Conservation (phyloP, 2,329 filamentous ascomycete species). For the Dactylellina haptotyla region DNA sequence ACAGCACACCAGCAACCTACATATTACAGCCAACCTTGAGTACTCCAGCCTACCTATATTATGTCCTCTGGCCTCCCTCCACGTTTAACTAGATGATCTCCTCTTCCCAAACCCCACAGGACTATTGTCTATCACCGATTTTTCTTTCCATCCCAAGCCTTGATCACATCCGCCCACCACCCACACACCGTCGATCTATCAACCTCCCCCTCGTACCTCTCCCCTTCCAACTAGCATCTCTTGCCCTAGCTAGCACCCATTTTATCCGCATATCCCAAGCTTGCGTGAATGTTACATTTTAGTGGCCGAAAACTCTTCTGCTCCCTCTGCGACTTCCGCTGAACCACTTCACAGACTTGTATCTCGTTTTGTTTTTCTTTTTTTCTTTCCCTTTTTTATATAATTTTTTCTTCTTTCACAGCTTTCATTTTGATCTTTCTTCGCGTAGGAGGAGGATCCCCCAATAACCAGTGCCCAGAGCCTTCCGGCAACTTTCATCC, state of each 20-base stretch:
- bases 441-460: slow-evolving; percentile 37
- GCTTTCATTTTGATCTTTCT: slow-evolving; percentile 22
- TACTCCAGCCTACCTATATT: slow-evolving; percentile 23
- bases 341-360: slow-evolving; percentile 11
- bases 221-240: slow-evolving; percentile 16
- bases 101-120: slow-evolving; percentile 50
- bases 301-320: slow-evolving; percentile 53
- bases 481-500: slow-evolving; percentile 50
- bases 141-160: slow-evolving; percentile 33
- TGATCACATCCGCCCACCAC: slow-evolving; percentile 20
- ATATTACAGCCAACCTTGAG: no score
- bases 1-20: background rate
- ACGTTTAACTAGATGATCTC: slow-evolving; percentile 44
- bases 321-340: slow-evolving; percentile 54
- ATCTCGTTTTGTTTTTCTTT: slow-evolving; percentile 20
- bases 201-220: slow-evolving; percentile 1
- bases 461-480: slow-evolving; percentile 31
- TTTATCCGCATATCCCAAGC: slow-evolving; percentile 49
- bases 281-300: slow-evolving; percentile 53
- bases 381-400: slow-evolving; percentile 13
- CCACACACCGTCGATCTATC: slow-evolving; percentile 51
- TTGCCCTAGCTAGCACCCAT: slow-evolving; percentile 19
- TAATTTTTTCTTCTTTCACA: slow-evolving; percentile 15
- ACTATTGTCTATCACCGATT: slow-evolving; percentile 43
- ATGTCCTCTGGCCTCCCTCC: slow-evolving; percentile 54